Percentiles rank a stretch among this genome's conserved stretches.
phyloP scores from a whole-genome alignment of 805 yeast species.

The Candida insectalens region DNA sequence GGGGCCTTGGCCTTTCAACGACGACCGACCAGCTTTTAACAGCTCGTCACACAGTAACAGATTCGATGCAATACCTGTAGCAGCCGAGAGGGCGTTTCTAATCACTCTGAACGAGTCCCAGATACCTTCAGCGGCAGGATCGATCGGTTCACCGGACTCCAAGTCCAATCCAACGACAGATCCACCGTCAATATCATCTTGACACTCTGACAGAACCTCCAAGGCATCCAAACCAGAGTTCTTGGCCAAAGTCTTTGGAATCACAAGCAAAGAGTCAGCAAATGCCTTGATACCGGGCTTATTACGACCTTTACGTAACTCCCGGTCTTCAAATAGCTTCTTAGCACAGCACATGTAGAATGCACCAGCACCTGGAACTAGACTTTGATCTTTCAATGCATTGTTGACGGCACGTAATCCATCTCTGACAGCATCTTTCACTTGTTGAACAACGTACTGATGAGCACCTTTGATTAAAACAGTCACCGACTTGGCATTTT shows the following conservation, averaged over 20 bases:
- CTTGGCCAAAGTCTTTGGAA: slow-evolving; percentile 87
- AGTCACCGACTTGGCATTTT: slow-evolving; percentile 85
- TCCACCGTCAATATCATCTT: slow-evolving; percentile 78
- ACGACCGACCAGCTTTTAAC: slow-evolving; percentile 92
- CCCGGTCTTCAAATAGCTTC: slow-evolving; percentile 46
- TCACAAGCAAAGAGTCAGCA: slow-evolving; percentile 80
- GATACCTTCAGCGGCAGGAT: slow-evolving; percentile 87
- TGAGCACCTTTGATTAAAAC: slow-evolving; percentile 92
- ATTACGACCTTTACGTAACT: slow-evolving; percentile 64
- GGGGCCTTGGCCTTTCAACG: slow-evolving; percentile 63
- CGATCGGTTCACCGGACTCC: slow-evolving; percentile 89
- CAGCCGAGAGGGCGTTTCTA: slow-evolving; percentile 85
- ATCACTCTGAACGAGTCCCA: slow-evolving; percentile 95
- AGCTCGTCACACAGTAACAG: slow-evolving; percentile 90
- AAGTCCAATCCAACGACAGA: slow-evolving; percentile 86
- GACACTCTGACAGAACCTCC: slow-evolving; percentile 81
- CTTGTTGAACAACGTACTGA: slow-evolving; percentile 78
- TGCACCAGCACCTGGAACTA: slow-evolving; percentile 97
- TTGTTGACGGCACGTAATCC: slow-evolving; percentile 93
- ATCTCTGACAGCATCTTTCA: slow-evolving; percentile 95
- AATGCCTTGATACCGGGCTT: slow-evolving; percentile 90
- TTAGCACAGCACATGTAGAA: slow-evolving; percentile 78
- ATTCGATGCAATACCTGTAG: slow-evolving; percentile 91
- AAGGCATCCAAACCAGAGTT: slow-evolving; percentile 92
- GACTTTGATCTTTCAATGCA: slow-evolving; percentile 72